phyloP scores from a whole-genome alignment of 768 basidiomycete species.

The Lactarius evosmus region DNA sequence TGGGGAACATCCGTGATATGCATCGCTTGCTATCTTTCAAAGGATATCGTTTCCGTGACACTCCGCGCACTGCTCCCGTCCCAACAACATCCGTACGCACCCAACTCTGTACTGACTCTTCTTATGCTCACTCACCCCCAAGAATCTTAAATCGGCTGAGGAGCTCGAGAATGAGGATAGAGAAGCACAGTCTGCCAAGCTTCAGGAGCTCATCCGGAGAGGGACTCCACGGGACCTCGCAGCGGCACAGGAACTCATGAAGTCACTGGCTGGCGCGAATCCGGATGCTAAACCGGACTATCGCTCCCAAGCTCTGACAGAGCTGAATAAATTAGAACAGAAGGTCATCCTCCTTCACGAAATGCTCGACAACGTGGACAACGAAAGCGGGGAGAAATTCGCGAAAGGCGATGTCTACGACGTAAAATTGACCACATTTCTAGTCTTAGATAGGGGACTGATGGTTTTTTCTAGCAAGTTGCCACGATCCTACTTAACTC shows the following conservation, averaged over 20 bases:
- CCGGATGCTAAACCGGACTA: constrained; percentile 95
- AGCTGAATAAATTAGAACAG: constrained; percentile 91
- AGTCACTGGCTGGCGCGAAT: constrained; percentile 88
- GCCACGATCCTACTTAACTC: constrained; percentile 75
- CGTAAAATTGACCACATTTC: constrained; percentile 42
- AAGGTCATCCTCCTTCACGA: constrained; percentile 96
- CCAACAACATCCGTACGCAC: constrained; percentile 43
- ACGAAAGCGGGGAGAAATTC: constrained; percentile 67
- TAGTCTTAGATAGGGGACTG: constrained; percentile 7
- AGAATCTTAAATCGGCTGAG: constrained; percentile 93
- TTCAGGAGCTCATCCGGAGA: constrained; percentile 96
- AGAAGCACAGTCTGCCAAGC: constrained; percentile 90
- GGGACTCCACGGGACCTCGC: constrained; percentile 95
- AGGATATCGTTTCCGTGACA: constrained; percentile 75
- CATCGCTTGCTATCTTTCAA: constrained; percentile 91
- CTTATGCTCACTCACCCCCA: constrained; percentile 4
- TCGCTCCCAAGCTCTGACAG: constrained; percentile 80
- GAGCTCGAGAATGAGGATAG: constrained; percentile 96
- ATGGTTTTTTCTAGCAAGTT: constrained; percentile 63
- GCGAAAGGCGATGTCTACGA: constrained; percentile 91
- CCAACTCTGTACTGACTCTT: neutral
- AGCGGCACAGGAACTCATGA: constrained; percentile 97
- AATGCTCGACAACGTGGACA: constrained; percentile 90
- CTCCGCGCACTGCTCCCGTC: constrained; percentile 35
- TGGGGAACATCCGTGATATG: constrained; percentile 98